Evolutionary conservation across 2,329 filamentous ascomycete species (phyloP), one percentile per base, ranked within the genome.

Genomic region (Drechslerella coelobrocha): DNA sequence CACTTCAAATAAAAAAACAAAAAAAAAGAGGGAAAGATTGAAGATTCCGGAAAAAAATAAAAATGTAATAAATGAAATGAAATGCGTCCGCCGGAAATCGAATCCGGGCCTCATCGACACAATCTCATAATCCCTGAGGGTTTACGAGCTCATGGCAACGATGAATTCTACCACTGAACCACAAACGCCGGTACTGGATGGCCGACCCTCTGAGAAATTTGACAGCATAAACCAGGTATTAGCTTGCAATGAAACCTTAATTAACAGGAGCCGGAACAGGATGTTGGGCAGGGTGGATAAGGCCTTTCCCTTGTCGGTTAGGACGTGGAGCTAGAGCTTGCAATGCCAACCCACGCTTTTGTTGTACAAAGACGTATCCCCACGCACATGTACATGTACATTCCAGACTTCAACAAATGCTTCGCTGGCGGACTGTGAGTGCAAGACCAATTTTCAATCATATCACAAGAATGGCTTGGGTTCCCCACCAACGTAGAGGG

Each of bases 121-220:
- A 7, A 21, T n/a, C 47, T 21, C 23, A 31, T 31, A 26, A 37
- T 37, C 19, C 19, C 29, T 14, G 27, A 48, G 17, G 37, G 48
- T 19, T 31, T 31, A 12, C 29, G 6, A n/a, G 39, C 31, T 43
- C 23, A 61, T 69, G 65, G 65, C 65, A 69, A 69, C 65, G 65
- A 62, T 55, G 43, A 69, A 69, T 69, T 69, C 47, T 69, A 69
- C 65, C 65, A 69, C 65, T 69, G 47, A 69, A 69, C 65, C 65
- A 69, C 65, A 69, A 69, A 69, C 57, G 65, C 65, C 56, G 45
- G 41, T 61, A 51, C 41, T 24, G 54, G 50, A 27, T 61, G 27
- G 55, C 54, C 54, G 48, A 14, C n/a, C 5, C 41, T 23, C n/a
- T 2, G 10, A 21, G 17, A 45, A 45, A 45, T 19, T 21, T 21